Evolutionary conservation across 2,329 filamentous ascomycete species (phyloP), one percentile per base, ranked within the genome.

Genomic region (Aspergillus sp.): DNA sequence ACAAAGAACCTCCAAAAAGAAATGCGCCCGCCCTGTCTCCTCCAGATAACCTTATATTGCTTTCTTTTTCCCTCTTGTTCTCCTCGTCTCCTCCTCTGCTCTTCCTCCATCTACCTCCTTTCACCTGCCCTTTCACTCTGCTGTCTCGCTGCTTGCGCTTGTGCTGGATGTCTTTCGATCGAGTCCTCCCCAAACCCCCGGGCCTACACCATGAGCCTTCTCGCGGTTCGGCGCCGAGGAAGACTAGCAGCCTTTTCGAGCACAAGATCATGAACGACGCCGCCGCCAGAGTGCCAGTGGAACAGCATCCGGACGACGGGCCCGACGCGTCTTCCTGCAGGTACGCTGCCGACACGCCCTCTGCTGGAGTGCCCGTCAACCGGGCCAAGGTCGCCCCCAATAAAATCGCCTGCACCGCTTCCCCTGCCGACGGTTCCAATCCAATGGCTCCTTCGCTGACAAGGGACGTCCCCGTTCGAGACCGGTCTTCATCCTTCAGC

Each of bases 161-260:
- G 41, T 49, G 45, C 48, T 54, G 52, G 53, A 66, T 67, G 61
- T 66, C 63, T 60, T 66, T 60, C 53, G 62, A 67, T 49, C 61
- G 64, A 58, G 60, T 66, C 34, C 60, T 67, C 20, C 64, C 63
- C 37, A 57, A 57, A 35, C 61, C 63, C 35, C 45, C 55, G 46
- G 56, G 58, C 44, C 48, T 68, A 34, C 57, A 55, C 39, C 51
- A 64, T 58, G 59, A 63, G 33, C 37, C 51, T 44, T 36, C 52
- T 32, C 49, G 51, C 41, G 51, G 52, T 39, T 44, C 49, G 34
- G 31, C 53, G 24, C 42, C 55, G 29, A 51, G 57, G 45, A 44
- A 48, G 10, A 45, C 49, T 25, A 61, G 50, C 42, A 57, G 52
- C 33, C 48, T 62, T 19, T 44, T 61, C 35, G 60, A 61, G 34